A percentile compares a stretch with the other conserved stretches of the same genome.
phyloP scores from a whole-genome alignment of 2,329 filamentous ascomycete genomes.

The Leptographium lundbergii region DNA sequence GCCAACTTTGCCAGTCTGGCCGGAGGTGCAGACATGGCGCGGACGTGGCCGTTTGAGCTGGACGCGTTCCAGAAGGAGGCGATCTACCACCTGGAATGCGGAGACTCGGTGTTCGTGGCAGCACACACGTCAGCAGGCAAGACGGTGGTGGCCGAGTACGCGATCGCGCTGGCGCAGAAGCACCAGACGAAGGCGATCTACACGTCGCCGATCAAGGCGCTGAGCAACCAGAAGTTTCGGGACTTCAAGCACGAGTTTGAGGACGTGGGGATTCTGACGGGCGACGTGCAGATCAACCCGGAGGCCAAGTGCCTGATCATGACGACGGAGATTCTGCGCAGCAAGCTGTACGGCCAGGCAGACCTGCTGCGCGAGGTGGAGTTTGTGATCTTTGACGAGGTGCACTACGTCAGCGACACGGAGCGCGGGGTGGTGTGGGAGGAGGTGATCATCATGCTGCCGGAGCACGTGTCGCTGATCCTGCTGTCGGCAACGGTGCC shows the following conservation, averaged over 20 bases:
- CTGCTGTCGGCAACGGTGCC: conserved; percentile 91
- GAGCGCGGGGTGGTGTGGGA: conserved; percentile 98
- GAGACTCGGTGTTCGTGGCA: conserved; percentile 95
- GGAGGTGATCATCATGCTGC: conserved; percentile 98
- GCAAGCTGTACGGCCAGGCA: conserved; percentile 94
- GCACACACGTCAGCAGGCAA: conserved; percentile 97
- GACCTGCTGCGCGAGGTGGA: conserved; percentile 95
- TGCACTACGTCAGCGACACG: conserved; percentile 95
- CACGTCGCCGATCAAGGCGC: conserved; percentile 93
- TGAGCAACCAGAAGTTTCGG: conserved; percentile 97
- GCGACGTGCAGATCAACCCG: conserved; percentile 94
- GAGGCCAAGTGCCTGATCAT: conserved; percentile 98
- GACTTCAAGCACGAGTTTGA: conserved; percentile 87
- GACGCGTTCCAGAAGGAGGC: conserved; percentile 98
- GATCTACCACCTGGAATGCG: conserved; percentile 90
- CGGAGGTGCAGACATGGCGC: conserved; percentile 68
- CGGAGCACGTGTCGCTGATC: conserved; percentile 92
- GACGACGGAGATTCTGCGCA: conserved; percentile 95
- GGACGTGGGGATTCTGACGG: conserved; percentile 92
- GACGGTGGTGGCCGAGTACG: conserved; percentile 96
- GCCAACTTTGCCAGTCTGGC: conserved; percentile 90
- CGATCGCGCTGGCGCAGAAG: conserved; percentile 88
- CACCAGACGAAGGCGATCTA: conserved; percentile 99
- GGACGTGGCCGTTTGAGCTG: conserved; percentile 92
- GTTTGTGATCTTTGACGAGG: conserved; percentile 97